Conservation (phyloP, 2,329 filamentous ascomycete species). For the Pseudogymnoascus sp. region DNA sequence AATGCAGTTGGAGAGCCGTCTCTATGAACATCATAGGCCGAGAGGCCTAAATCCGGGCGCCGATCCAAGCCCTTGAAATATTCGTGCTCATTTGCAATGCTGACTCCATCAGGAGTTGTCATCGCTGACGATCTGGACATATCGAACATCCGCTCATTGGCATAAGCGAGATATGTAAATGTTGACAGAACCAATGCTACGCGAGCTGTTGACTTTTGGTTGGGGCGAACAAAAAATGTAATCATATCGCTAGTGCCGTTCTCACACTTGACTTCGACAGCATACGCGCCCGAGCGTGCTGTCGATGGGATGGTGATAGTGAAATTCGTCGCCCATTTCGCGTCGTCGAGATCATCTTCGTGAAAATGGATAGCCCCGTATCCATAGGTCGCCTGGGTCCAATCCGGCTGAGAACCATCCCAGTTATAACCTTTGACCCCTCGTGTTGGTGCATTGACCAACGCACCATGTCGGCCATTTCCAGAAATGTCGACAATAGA, state of each 20-base stretch:
- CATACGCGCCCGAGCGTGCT: slow-evolving; percentile 26
- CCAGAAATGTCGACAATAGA: slow-evolving; percentile 26
- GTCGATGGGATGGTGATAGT: slow-evolving; percentile 20
- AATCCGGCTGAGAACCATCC: slow-evolving; percentile 28
- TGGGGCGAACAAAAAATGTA: slow-evolving; percentile 30
- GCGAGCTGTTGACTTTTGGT: slow-evolving; percentile 12
- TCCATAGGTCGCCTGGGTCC: slow-evolving; percentile 29
- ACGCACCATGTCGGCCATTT: slow-evolving; percentile 20
- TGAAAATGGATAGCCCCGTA: slow-evolving; percentile 35
- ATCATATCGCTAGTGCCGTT: slow-evolving; percentile 23
- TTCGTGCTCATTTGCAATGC: slow-evolving; percentile 15
- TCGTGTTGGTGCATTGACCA: slow-evolving; percentile 31
- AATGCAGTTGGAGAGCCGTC: slow-evolving; percentile 31
- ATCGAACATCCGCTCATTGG: slow-evolving; percentile 34
- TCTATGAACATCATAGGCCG: slow-evolving; percentile 33
- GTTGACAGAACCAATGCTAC: slow-evolving; percentile 31
- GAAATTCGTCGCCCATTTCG: slow-evolving; percentile 30
- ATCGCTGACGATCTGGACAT: slow-evolving; percentile 22
- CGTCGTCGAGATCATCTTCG: slow-evolving; percentile 34
- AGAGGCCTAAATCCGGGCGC: slow-evolving; percentile 32
- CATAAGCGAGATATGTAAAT: slow-evolving; percentile 34
- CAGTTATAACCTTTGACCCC: slow-evolving; percentile 30
- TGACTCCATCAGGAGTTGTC: slow-evolving; percentile 21
- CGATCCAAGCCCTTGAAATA: slow-evolving; percentile 23
- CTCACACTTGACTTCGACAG: slow-evolving; percentile 24